Conservation (phyloP, 495 filamentous ascomycete species). For the Aspergillus cavernicola region DNA sequence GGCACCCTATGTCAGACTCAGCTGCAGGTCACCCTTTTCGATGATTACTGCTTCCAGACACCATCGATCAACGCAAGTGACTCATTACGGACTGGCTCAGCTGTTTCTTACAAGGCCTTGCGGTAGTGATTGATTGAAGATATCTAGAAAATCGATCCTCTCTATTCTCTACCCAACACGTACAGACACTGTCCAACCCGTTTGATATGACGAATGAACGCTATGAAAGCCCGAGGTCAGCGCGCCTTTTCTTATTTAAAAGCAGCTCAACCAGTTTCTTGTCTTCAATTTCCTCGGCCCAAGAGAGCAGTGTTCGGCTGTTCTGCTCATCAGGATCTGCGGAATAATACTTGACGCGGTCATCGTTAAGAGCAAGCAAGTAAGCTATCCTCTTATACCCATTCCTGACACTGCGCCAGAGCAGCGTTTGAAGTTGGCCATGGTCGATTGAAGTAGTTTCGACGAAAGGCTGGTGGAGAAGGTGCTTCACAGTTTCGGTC, state of each 20-base stretch:
- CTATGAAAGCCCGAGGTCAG: background rate
- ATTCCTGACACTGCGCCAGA: background rate
- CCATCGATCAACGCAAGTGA: background rate
- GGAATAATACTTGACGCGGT: background rate
- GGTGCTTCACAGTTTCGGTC: background rate
- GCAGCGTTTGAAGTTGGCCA: background rate
- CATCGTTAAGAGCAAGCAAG: background rate
- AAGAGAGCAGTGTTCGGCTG: background rate
- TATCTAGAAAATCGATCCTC: too few species aligned
- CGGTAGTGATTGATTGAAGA: too few species aligned
- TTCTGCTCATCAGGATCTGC: background rate
- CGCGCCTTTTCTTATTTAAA: background rate
- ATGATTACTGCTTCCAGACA: background rate
- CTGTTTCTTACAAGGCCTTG: too few species aligned
- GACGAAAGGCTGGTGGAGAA: background rate
- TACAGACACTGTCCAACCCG: too few species aligned
- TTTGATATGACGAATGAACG: too few species aligned
- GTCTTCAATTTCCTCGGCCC: background rate
- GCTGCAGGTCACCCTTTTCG: background rate
- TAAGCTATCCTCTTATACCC: background rate
- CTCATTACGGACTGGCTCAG: background rate
- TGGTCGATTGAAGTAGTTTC: background rate
- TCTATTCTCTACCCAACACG: too few species aligned
- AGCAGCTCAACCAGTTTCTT: background rate
- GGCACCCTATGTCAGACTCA: background rate